These are phyloP conservation scores for Saccharomyces hybrid DNA, from an alignment of 1,139 yeast species.

Conservation along the genomic window DNA sequence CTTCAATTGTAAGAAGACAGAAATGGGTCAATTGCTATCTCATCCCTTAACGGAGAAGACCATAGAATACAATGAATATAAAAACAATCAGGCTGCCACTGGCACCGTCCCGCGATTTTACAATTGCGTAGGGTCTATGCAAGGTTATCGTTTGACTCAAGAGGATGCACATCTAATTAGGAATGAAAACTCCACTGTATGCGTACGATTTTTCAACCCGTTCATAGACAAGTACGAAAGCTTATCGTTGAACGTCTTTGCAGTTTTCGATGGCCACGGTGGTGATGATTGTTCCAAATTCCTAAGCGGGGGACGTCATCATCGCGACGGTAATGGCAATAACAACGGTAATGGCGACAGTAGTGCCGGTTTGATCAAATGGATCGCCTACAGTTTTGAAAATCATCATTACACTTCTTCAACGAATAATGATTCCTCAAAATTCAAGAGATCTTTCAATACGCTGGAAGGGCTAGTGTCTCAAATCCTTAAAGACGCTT, in stretches of 20 bases:
- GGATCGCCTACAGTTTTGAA: constrained; percentile 28
- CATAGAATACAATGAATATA: constrained; percentile 41
- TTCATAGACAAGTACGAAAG: constrained; percentile 20
- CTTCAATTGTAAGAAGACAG: background rate
- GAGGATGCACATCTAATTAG: constrained; percentile 62
- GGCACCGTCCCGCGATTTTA: constrained; percentile 33
- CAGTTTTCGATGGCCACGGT: constrained; percentile 79
- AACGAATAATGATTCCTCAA: constrained; percentile 6
- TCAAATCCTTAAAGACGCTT: constrained; percentile 42
- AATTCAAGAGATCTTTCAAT: constrained; percentile 17
- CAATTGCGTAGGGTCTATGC: constrained; percentile 69
- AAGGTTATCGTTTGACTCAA: constrained; percentile 69
- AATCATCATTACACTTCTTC: constrained; percentile 23
- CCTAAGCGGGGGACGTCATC: constrained; percentile 42
- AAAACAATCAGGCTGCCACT: constrained; percentile 7
- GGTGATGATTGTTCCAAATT: constrained; percentile 55
- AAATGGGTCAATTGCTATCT: constrained; percentile 70
- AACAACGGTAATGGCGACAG: constrained; percentile 21
- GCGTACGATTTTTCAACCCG: constrained; percentile 31
- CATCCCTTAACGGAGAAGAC: constrained; percentile 69
- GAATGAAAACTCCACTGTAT: constrained; percentile 21
- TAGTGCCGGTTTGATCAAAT: constrained; percentile 24
- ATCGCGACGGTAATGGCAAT: constrained; percentile 32
- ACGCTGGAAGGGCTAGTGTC: constrained; percentile 37
- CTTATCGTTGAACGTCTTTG: constrained; percentile 49